These are phyloP conservation scores for Exophiala bonariae DNA, from an alignment of 2,329 filamentous ascomycete species.

Conservation along the genomic window DNA sequence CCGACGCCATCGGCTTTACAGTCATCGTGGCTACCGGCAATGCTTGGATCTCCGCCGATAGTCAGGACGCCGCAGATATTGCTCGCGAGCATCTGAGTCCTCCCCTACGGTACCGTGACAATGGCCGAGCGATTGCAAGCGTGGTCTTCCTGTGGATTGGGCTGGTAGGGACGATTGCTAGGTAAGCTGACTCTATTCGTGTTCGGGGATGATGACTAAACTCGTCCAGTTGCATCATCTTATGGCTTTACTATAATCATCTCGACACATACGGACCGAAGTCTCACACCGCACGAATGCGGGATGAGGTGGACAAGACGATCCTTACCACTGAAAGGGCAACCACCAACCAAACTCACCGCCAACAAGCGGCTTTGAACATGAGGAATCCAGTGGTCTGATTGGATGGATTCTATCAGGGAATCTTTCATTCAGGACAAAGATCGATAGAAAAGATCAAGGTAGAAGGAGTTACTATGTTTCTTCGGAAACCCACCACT, in stretches of 20 bases:
- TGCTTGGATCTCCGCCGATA: slow-evolving; percentile 46
- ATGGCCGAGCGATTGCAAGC: slow-evolving; percentile 51
- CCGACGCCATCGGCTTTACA: slow-evolving; percentile 51
- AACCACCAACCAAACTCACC: slow-evolving; percentile 3
- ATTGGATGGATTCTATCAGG: too few species aligned
- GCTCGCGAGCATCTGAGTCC: slow-evolving; percentile 31
- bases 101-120: slow-evolving; percentile 48
- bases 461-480: too few species aligned
- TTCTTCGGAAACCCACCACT: too few species aligned
- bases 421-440: too few species aligned
- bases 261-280: slow-evolving; percentile 21
- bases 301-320: slow-evolving; percentile 19
- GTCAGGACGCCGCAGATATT: slow-evolving; percentile 27
- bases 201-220: not conserved
- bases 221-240: slow-evolving; percentile 17
- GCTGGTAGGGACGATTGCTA: slow-evolving; percentile 47
- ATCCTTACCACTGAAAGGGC: slow-evolving; percentile 12
- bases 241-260: slow-evolving; percentile 24
- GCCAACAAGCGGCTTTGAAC: slow-evolving; percentile 12
- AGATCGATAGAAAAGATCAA: too few species aligned
- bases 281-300: slow-evolving; percentile 19
- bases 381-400: not conserved
- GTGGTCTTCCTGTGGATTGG: slow-evolving; percentile 57
- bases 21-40: slow-evolving; percentile 49
- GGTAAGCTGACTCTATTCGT: slow-evolving; percentile 13